These are phyloP conservation scores for Phaeoacremonium minimum DNA, from an alignment of 2,329 filamentous ascomycete genomes.

Conservation along the genomic window DNA sequence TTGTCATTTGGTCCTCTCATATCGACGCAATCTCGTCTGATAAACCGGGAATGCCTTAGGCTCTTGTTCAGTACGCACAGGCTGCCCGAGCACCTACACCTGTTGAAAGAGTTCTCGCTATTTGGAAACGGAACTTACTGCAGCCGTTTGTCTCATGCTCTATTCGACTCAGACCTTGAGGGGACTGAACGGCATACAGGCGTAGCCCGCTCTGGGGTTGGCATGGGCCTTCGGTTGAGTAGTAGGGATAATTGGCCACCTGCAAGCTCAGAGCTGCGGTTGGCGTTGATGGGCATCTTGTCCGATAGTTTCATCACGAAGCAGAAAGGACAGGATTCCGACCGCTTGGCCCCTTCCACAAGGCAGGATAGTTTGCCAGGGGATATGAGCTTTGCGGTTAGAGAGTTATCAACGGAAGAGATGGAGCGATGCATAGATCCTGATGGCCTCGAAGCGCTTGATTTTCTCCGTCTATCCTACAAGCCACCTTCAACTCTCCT, in stretches of 20 bases:
- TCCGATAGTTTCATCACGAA: constrained; percentile 62
- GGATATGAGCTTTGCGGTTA: constrained; percentile 76
- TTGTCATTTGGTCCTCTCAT: constrained; percentile 75
- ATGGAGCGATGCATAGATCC: constrained; percentile 81
- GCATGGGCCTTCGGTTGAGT: constrained; percentile 81
- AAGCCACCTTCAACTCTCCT: constrained; percentile 68
- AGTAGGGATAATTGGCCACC: constrained; percentile 85
- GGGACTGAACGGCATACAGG: constrained; percentile 72
- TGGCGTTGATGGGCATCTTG: constrained; percentile 83
- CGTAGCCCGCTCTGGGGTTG: constrained; percentile 61
- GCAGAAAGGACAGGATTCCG: constrained; percentile 13
- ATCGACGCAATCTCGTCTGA: constrained; percentile 66
- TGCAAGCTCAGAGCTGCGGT: constrained; percentile 84
- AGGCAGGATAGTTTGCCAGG: constrained; percentile 52
- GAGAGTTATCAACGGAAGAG: constrained; percentile 73
- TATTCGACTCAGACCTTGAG: constrained; percentile 81
- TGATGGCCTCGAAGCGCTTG: constrained; percentile 79
- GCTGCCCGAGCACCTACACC: constrained; percentile 64
- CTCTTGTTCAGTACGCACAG: constrained; percentile 73
- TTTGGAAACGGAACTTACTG: constrained; percentile 82
- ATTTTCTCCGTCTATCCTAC: constrained; percentile 87
- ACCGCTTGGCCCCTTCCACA: constrained; percentile 18
- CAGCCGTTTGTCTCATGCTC: constrained; percentile 70
- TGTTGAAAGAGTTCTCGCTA: constrained; percentile 79
- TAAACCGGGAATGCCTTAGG: constrained; percentile 71